Conservation (phyloP, 2,329 filamentous ascomycete species). For the Fusarium neocosmosporiellum region DNA sequence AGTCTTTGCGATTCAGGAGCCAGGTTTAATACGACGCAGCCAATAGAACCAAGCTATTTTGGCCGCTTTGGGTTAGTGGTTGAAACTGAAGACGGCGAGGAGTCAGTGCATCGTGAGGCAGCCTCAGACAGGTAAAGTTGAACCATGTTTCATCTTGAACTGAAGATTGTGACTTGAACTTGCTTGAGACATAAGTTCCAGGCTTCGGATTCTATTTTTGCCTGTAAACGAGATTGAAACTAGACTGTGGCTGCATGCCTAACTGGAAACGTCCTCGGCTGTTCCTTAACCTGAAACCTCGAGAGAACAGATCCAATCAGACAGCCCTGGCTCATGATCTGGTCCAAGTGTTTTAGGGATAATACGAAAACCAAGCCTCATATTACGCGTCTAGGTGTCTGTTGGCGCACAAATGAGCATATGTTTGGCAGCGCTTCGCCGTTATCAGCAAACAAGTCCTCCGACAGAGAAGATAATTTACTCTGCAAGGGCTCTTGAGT, state of each 20-base stretch:
- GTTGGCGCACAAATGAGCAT: too few species aligned
- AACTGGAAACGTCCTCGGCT: neutral
- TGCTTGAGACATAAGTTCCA: neutral
- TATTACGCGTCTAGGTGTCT: too few species aligned
- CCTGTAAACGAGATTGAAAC: neutral
- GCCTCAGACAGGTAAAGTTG: neutral
- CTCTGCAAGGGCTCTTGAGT: too few species aligned
- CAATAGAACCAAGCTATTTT: neutral
- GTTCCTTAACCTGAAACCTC: neutral
- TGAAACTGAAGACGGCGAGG: neutral
- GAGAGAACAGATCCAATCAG: neutral
- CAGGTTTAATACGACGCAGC: neutral
- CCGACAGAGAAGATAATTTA: too few species aligned
- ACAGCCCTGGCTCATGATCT: neutral
- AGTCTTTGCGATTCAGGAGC: neutral
- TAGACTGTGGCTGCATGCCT: neutral
- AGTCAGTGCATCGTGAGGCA: neutral
- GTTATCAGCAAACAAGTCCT: too few species aligned
- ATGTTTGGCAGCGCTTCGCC: too few species aligned
- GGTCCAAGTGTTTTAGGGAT: neutral
- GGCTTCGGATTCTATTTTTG: neutral
- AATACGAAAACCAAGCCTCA: neutral
- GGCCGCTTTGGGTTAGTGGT: neutral
- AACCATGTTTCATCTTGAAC: neutral
- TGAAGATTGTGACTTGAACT: neutral